These are phyloP conservation scores for Raffaelea arxii DNA, from an alignment of 2,329 filamentous ascomycete species.

Conservation along the genomic window DNA sequence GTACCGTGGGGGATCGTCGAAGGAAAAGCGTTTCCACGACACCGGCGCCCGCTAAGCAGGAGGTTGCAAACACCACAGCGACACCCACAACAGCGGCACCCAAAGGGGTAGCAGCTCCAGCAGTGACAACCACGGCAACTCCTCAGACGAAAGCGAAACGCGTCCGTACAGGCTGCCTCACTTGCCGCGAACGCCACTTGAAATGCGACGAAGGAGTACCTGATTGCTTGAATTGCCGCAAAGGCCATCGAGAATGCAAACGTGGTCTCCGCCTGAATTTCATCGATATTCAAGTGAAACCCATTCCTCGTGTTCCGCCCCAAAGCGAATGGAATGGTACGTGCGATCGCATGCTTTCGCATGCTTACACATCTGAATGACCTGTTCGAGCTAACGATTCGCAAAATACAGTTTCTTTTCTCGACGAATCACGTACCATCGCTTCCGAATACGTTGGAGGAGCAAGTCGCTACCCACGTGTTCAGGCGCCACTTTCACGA, in stretches of 20 bases:
- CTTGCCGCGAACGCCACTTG: slow-evolving; percentile 78
- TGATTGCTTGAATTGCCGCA: slow-evolving; percentile 68
- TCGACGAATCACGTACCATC: slow-evolving; percentile 82
- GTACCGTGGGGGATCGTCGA: slow-evolving; percentile 1
- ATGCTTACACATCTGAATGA: too few relatives aligned
- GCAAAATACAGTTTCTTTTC: slow-evolving; percentile 54
- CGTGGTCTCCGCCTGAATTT: slow-evolving; percentile 84
- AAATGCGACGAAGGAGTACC: slow-evolving; percentile 75
- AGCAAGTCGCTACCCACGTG: slow-evolving; percentile 57
- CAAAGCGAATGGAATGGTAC: slow-evolving; percentile 56
- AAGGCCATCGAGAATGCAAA: slow-evolving; percentile 78
- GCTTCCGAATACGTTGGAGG: slow-evolving; percentile 85
- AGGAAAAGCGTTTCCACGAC: slow-evolving; percentile 11
- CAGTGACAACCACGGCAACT: neutral
- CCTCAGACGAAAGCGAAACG: slow-evolving; percentile 7
- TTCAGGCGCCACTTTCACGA: slow-evolving; percentile 18
- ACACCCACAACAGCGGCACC: too few relatives aligned
- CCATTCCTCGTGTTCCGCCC: slow-evolving; percentile 52
- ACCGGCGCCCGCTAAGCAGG: neutral
- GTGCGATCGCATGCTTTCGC: too few relatives aligned
- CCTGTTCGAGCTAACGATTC: neutral
- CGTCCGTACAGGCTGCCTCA: slow-evolving; percentile 73
- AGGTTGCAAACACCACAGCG: slow-evolving; percentile 13
- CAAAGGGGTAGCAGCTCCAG: slow-evolving; percentile 1
- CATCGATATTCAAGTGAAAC: slow-evolving; percentile 69